Evolutionary conservation across 257 asterid genomes (phyloP).

Genomic region (Nicotiana attenuata): DNA sequence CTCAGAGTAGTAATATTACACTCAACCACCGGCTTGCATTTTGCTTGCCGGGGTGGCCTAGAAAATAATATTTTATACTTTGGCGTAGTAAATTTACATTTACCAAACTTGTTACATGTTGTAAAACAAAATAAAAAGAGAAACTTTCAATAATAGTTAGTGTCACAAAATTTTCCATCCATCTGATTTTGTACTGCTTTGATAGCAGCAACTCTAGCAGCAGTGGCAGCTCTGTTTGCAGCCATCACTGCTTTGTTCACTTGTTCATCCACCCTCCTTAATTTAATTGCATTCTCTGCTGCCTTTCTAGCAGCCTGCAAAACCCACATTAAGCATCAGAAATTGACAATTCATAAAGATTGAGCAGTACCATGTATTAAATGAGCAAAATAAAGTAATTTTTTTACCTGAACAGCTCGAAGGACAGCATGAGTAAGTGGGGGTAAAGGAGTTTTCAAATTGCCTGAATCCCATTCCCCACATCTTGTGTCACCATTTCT

Average conservation of each 20-base stretch:
- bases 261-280: constrained; percentile 55
- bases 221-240: constrained; percentile 59
- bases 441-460: constrained; percentile 37
- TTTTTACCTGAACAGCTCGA: constrained; percentile 58
- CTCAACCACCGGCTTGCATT: constrained; percentile 39
- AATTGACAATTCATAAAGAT: background rate
- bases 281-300: constrained; percentile 53
- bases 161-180: constrained; percentile 37
- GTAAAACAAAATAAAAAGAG: background rate
- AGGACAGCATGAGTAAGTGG: constrained; percentile 39
- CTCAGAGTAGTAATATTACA: constrained; percentile 1
- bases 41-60: constrained; percentile 33
- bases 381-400: background rate
- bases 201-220: constrained; percentile 61
- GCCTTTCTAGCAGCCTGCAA: constrained; percentile 72
- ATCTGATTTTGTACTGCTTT: constrained; percentile 51
- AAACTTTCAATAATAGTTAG: constrained; percentile 13
- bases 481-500: constrained; percentile 52
- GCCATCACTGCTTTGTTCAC: constrained; percentile 70
- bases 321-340: background rate
- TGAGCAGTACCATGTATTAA: background rate
- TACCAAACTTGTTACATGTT: background rate
- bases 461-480: constrained; percentile 79
- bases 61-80: background rate
- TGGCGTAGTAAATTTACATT: constrained; percentile 24